Conservation (phyloP, 2,329 filamentous ascomycete genomes). For the Rhexocercosporidium sp. region DNA sequence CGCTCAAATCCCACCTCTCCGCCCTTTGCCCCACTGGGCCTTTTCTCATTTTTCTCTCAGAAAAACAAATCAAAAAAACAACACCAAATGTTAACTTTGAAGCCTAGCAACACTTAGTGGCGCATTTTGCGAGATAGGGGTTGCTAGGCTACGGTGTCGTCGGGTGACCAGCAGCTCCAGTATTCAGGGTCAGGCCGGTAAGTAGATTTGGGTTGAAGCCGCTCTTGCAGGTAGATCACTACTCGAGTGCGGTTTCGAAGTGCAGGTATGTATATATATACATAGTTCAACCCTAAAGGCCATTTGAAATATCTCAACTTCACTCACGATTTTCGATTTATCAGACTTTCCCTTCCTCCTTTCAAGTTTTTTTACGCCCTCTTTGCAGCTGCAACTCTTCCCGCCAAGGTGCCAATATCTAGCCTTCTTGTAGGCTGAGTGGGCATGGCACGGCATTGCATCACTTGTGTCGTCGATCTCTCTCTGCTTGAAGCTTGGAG, state of each 20-base stretch:
- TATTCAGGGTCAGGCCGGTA: background rate
- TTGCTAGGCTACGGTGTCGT: background rate
- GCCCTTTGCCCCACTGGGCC: background rate
- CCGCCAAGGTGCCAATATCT: slow-evolving; percentile 1
- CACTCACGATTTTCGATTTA: background rate
- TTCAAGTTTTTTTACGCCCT: background rate
- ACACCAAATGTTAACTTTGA: background rate
- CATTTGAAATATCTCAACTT: background rate
- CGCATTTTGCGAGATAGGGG: background rate
- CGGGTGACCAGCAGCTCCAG: background rate
- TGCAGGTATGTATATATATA: too few species aligned
- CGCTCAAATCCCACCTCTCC: background rate
- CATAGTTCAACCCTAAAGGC: too few species aligned
- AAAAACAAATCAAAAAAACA: too few species aligned
- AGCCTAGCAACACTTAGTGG: background rate
- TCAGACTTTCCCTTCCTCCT: background rate
- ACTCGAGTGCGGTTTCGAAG: too few species aligned
- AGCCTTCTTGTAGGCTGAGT: background rate
- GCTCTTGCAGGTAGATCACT: background rate
- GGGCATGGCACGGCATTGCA: too few species aligned
- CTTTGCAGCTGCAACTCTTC: background rate
- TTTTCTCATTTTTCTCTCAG: background rate
- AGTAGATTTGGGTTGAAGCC: background rate
- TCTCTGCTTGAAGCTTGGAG: background rate
- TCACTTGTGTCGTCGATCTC: background rate